Percentiles rank a stretch among this genome's conserved stretches.
Conservation (phyloP, 805 yeast species). For the Tetrapisispora taiwanensis region DNA sequence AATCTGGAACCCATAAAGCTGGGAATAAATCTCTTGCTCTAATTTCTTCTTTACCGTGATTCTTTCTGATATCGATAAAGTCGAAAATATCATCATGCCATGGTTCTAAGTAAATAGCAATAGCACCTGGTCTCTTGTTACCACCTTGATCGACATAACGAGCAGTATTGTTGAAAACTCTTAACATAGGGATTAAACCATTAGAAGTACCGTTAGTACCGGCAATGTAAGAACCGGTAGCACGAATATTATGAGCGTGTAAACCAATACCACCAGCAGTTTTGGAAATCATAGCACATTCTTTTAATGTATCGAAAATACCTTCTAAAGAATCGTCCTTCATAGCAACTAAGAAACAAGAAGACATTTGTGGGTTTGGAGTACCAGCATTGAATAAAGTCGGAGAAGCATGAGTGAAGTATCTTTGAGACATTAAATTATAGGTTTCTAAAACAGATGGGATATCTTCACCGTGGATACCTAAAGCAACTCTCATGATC, state of each 20-base stretch:
- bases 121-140: conserved; percentile 93
- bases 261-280: conserved; percentile 92
- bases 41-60: conserved; percentile 87
- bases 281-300: conserved; percentile 82
- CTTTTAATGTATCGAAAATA: conserved; percentile 75
- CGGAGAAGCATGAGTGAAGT: conserved; percentile 89
- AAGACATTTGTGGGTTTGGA: conserved; percentile 72
- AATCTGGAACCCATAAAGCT: conserved; percentile 89
- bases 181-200: conserved; percentile 86
- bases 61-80: conserved; percentile 74
- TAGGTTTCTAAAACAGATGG: conserved; percentile 67
- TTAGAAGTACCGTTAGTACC: conserved; percentile 87
- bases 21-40: conserved; percentile 87
- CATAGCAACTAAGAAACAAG: conserved; percentile 85
- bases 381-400: conserved; percentile 90
- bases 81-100: conserved; percentile 92
- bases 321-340: conserved; percentile 92
- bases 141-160: conserved; percentile 97
- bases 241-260: conserved; percentile 74
- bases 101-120: conserved; percentile 86
- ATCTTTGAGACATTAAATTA: conserved; percentile 72
- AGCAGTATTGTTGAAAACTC: conserved; percentile 90
- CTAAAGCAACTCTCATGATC: conserved; percentile 82
- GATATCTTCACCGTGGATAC: conserved; percentile 65
- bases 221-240: conserved; percentile 75